These are phyloP conservation scores for Candida ovalis DNA, from an alignment of 805 yeast species.

Conservation along the genomic window DNA sequence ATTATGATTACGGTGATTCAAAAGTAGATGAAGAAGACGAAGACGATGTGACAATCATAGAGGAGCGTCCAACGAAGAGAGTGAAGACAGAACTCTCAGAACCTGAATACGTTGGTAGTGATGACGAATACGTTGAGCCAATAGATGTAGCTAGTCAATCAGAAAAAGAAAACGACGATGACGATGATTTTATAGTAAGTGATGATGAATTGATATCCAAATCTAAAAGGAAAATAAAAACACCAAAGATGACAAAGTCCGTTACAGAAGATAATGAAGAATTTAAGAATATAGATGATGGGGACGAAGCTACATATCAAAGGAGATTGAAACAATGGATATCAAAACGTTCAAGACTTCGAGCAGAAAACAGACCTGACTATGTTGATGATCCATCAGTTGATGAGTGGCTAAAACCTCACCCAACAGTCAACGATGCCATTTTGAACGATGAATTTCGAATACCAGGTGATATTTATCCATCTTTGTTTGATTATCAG, in stretches of 20 bases:
- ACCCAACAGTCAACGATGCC: constrained; percentile 76
- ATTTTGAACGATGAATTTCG: constrained; percentile 62
- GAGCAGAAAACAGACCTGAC: constrained; percentile 31
- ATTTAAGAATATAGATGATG: constrained; percentile 65
- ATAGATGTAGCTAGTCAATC: constrained; percentile 20
- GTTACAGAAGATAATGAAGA: constrained; percentile 30
- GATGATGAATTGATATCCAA: constrained; percentile 11
- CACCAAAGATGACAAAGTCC: constrained; percentile 2
- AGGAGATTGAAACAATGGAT: constrained; percentile 61
- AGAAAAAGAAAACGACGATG: constrained; percentile 12
- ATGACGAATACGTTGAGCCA: constrained; percentile 14
- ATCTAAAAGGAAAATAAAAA: constrained; percentile 1
- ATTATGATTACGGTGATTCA: constrained; percentile 5
- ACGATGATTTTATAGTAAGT: constrained; percentile 4
- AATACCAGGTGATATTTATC: constrained; percentile 88
- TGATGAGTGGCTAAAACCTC: constrained; percentile 71
- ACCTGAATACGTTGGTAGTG: constrained; percentile 6
- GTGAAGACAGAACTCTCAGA: background rate
- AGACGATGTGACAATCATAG: background rate
- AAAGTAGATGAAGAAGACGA: constrained; percentile 2
- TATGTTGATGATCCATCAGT: constrained; percentile 23
- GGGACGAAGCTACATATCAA: constrained; percentile 65
- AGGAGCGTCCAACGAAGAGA: constrained; percentile 1
- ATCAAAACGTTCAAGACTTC: constrained; percentile 41
- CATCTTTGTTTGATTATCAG: constrained; percentile 86